Conservation (phyloP, 2,329 filamentous ascomycete genomes). For the Cordyceps farinosa region DNA sequence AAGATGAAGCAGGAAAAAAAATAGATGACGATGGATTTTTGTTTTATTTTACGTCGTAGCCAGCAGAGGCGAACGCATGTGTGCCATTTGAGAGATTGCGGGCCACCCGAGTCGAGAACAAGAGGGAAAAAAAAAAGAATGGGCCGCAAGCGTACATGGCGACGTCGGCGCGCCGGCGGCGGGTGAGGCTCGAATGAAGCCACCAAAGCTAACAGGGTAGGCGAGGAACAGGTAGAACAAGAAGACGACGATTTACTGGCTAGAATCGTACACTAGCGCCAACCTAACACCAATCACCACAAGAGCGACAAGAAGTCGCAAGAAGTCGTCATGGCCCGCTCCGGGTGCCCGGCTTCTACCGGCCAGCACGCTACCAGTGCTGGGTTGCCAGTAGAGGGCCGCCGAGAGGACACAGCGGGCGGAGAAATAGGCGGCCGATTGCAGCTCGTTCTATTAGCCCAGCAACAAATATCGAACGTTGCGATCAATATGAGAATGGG, state of each 20-base stretch:
- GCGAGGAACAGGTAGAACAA: too few species aligned
- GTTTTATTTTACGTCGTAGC: not conserved
- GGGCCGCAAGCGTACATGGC: not conserved
- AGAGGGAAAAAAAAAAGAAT: not conserved
- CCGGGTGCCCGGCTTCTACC: too few species aligned
- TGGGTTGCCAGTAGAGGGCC: too few species aligned
- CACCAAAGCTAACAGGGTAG: not conserved
- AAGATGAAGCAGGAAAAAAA: not conserved
- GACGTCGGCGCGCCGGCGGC: not conserved
- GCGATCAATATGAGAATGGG: too few species aligned
- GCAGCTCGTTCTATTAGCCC: too few species aligned
- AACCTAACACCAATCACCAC: too few species aligned
- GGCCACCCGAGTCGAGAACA: not conserved
- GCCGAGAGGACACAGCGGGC: too few species aligned
- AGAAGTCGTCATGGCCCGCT: not conserved
- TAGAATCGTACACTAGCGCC: too few species aligned
- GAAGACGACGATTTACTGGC: too few species aligned
- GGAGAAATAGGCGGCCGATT: too few species aligned
- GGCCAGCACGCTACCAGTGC: too few species aligned
- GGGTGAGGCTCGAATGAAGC: not conserved
- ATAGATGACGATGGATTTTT: not conserved
- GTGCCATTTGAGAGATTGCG: not conserved
- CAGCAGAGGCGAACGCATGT: not conserved
- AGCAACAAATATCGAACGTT: too few species aligned
- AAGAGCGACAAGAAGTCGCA: not conserved